Conservation (phyloP, 306 rosid species). For the Lathyrus oleraceus region DNA sequence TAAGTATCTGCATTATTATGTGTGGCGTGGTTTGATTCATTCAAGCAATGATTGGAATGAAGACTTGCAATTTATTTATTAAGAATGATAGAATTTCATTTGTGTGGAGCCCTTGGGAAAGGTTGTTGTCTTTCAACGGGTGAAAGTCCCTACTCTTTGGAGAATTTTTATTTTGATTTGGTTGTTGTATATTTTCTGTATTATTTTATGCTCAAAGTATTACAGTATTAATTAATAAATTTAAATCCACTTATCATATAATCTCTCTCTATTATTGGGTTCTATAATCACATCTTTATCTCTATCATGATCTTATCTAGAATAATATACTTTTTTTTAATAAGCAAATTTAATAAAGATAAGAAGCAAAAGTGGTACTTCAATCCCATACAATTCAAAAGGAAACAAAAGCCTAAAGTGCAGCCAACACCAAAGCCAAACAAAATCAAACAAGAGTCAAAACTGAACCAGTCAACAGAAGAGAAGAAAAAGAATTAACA, state of each 20-base stretch:
- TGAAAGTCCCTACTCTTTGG: not conserved
- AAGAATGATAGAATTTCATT: not conserved
- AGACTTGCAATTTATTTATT: not conserved
- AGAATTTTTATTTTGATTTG: not conserved
- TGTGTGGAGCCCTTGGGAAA: not conserved
- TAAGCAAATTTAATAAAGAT: too few relatives aligned
- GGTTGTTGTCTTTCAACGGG: not conserved
- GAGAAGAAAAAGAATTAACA: too few relatives aligned
- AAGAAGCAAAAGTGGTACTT: too few relatives aligned
- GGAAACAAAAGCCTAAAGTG: too few relatives aligned
- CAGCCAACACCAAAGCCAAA: too few relatives aligned
- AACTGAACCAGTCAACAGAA: too few relatives aligned
- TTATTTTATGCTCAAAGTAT: not conserved
- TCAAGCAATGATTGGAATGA: not conserved
- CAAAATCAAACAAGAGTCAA: too few relatives aligned
- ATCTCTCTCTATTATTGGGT: too few relatives aligned
- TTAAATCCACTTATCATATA: not conserved
- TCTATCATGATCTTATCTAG: not conserved
- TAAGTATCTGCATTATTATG: not conserved
- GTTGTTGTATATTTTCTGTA: not conserved
- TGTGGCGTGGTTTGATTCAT: not conserved
- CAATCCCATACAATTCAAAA: too few relatives aligned
- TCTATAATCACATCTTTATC: not conserved
- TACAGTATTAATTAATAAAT: not conserved
- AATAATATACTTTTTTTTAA: too few relatives aligned